Conservation (phyloP, 2,329 filamentous ascomycete genomes). For the Neurospora sp. region DNA sequence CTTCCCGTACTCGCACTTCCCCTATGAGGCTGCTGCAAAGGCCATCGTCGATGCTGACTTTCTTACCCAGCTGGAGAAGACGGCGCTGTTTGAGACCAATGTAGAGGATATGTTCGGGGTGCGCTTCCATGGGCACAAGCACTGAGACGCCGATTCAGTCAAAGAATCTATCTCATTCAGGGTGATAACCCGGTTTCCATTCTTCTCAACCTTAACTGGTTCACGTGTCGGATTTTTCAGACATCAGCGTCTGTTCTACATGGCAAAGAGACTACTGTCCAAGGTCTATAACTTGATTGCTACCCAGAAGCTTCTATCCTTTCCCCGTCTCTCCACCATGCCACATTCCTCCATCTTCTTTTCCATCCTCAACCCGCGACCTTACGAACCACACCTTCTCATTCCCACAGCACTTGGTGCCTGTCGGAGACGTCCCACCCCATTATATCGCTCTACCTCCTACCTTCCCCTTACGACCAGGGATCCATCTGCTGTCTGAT, state of each 20-base stretch:
- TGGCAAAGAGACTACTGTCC: neutral
- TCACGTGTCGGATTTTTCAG: neutral
- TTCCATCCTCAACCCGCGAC: neutral
- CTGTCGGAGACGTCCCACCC: neutral
- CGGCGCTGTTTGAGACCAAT: conserved; percentile 1
- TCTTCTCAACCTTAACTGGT: too few relatives aligned
- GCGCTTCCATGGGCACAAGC: neutral
- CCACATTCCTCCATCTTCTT: neutral
- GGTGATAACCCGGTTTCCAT: neutral
- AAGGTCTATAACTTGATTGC: neutral
- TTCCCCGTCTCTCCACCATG: neutral
- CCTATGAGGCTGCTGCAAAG: neutral
- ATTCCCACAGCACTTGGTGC: neutral
- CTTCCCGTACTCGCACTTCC: neutral
- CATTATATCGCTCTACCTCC: neutral
- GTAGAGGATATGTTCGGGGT: neutral
- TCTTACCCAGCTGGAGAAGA: neutral
- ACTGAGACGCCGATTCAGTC: neutral
- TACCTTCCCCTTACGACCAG: neutral
- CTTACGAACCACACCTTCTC: neutral
- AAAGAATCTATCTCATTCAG: neutral
- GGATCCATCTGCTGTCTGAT: neutral
- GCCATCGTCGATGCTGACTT: conserved; percentile 1
- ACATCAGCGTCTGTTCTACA: neutral
- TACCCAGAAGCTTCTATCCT: neutral